A percentile compares a stretch with the other conserved stretches of the same genome.
These are phyloP conservation scores for Cladosporium sp. DNA, from an alignment of 2,329 filamentous ascomycete species.

Conservation along the genomic window DNA sequence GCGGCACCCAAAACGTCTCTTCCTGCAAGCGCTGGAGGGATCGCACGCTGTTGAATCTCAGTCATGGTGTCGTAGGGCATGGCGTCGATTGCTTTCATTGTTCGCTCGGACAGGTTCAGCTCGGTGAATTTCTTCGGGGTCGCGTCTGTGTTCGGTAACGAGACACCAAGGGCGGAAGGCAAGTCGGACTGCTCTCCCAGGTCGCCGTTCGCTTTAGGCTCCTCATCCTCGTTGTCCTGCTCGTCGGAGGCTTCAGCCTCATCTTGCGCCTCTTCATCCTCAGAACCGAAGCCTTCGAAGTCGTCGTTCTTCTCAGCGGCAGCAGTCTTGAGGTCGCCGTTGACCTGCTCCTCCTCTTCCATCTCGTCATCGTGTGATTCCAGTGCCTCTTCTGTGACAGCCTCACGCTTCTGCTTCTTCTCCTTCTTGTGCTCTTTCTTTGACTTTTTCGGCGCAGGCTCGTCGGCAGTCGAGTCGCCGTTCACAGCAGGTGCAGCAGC, in stretches of 20 bases:
- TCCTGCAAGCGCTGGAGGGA: conserved; percentile 82
- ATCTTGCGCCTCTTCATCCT: conserved; percentile 31
- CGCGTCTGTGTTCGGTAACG: conserved; percentile 54
- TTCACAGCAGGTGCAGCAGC: conserved; percentile 4
- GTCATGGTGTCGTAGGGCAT: conserved; percentile 98
- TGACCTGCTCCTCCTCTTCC: conserved; percentile 25
- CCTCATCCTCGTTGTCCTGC: conserved; percentile 30
- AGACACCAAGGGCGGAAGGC: conserved; percentile 51
- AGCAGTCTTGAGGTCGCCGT: conserved; percentile 25
- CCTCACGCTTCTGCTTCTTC: conserved; percentile 21
- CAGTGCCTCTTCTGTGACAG: conserved; percentile 7
- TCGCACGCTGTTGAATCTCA: conserved; percentile 81
- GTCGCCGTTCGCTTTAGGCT: conserved; percentile 29
- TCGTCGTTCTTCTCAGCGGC: conserved; percentile 28
- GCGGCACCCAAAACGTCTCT: conserved; percentile 91
- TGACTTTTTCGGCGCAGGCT: conserved; percentile 13
- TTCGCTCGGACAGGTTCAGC: conserved; percentile 80
- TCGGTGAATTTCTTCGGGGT: conserved; percentile 71
- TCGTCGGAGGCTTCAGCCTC: conserved; percentile 30
- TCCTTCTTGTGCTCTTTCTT: conserved; percentile 32
- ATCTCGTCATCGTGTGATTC: conserved; percentile 18
- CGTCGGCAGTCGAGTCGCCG: conserved; percentile 8
- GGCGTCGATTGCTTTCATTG: conserved; percentile 77
- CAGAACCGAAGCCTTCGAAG: conserved; percentile 33
- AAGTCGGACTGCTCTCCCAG: conserved; percentile 43